phyloP scores from a whole-genome alignment of 148 eudicot species.

The Gaultheria prostrata region DNA sequence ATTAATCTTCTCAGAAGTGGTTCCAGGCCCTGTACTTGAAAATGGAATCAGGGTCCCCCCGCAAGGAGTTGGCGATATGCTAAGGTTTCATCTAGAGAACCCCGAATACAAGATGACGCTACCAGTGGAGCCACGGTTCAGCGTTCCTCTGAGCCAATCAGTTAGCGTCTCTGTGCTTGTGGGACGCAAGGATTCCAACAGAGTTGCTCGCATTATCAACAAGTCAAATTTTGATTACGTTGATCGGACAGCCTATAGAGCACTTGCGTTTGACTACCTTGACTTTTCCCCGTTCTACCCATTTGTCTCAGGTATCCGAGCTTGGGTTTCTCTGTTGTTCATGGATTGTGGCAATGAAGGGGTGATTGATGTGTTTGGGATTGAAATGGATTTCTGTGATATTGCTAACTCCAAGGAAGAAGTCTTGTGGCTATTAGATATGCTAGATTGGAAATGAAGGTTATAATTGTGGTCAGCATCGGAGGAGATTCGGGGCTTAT shows the following conservation, averaged over 20 bases:
- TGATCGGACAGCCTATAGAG: constrained; percentile 71
- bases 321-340: constrained; percentile 83
- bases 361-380: constrained; percentile 65
- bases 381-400: constrained; percentile 91
- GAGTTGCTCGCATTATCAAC: constrained; percentile 63
- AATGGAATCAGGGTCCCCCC: constrained; percentile 52
- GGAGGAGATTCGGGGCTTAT: neutral
- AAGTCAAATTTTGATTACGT: constrained; percentile 68
- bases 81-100: constrained; percentile 52
- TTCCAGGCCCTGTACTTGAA: constrained; percentile 64
- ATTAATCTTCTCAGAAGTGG: constrained; percentile 60
- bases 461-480: neutral
- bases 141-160: constrained; percentile 44
- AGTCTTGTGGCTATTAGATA: constrained; percentile 81
- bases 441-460: constrained; percentile 90
- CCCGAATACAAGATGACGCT: constrained; percentile 77
- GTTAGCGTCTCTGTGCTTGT: constrained; percentile 76
- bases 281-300: constrained; percentile 74
- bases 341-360: constrained; percentile 60
- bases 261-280: constrained; percentile 83
- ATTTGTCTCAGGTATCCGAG: constrained; percentile 74
- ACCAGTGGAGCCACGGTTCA: constrained; percentile 62
- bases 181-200: constrained; percentile 61
- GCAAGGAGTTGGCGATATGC: constrained; percentile 53
- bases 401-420: constrained; percentile 71